phyloP scores from a whole-genome alignment of 2,329 filamentous ascomycete genomes.

The Pseudocercospora fijiensis region DNA sequence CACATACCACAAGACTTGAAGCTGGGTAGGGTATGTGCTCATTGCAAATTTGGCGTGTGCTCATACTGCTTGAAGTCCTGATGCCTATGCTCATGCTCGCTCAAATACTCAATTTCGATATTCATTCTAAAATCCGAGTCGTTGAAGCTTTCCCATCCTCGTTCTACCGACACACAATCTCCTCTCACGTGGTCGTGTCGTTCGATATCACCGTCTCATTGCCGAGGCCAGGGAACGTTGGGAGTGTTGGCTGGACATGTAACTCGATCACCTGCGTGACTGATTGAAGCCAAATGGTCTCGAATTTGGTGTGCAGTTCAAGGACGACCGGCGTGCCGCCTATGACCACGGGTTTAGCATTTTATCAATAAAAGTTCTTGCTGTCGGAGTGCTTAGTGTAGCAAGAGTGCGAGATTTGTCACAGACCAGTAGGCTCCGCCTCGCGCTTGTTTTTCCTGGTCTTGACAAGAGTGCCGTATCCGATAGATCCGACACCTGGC shows the following conservation, averaged over 20 bases:
- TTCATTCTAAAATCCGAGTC: background rate
- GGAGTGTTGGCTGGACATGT: background rate
- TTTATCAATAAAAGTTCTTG: background rate
- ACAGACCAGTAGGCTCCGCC: constrained; percentile 6
- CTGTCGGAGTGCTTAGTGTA: background rate
- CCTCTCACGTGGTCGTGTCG: background rate
- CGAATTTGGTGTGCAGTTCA: constrained; percentile 2
- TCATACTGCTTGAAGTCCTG: background rate
- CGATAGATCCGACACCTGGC: constrained; percentile 31
- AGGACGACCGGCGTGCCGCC: constrained; percentile 5
- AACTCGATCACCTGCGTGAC: constrained; percentile 6
- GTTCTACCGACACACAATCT: background rate
- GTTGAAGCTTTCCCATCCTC: background rate
- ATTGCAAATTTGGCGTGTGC: background rate
- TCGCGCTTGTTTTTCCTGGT: constrained; percentile 9
- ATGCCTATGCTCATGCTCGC: background rate
- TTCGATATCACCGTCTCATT: background rate
- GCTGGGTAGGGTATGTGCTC: background rate
- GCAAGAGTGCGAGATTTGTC: background rate
- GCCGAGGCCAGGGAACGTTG: background rate
- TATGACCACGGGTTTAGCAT: background rate
- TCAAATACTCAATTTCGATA: background rate
- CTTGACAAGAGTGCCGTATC: constrained; percentile 29
- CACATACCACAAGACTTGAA: background rate
- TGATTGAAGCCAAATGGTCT: background rate